These are phyloP conservation scores for Xylaria castorea DNA, from an alignment of 495 filamentous ascomycete species.

Conservation along the genomic window DNA sequence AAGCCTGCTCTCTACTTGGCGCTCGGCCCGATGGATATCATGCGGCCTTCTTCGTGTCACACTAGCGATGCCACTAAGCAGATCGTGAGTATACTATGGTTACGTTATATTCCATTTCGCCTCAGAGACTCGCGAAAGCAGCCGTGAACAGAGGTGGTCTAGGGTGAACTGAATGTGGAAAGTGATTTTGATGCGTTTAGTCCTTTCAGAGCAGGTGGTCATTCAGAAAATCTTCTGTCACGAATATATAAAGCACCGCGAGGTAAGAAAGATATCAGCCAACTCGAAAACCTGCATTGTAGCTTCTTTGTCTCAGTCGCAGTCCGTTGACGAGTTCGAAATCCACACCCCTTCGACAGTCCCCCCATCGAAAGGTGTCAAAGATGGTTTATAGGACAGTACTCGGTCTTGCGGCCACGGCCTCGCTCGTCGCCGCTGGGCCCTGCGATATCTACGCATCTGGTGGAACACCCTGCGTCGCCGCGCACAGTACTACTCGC, in stretches of 20 bases:
- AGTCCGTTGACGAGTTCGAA: background rate
- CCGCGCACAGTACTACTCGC: slow-evolving; percentile 65
- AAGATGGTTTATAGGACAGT: slow-evolving; percentile 21
- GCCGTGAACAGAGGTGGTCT: background rate
- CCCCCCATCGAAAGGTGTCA: background rate
- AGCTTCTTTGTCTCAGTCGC: background rate
- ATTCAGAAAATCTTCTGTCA: background rate
- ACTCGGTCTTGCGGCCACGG: slow-evolving; percentile 47
- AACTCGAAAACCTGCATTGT: background rate
- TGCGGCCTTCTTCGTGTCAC: background rate
- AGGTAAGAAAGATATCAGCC: background rate
- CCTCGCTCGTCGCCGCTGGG: slow-evolving; percentile 53
- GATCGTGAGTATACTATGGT: background rate
- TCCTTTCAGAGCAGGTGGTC: background rate
- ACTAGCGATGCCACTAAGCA: slow-evolving; percentile 13
- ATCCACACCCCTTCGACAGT: background rate
- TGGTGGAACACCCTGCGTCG: slow-evolving; percentile 60
- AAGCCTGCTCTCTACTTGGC: background rate
- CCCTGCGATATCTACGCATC: slow-evolving; percentile 63
- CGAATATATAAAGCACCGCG: background rate
- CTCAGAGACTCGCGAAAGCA: background rate
- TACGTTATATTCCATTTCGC: slow-evolving; percentile 3
- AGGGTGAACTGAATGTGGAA: slow-evolving; percentile 12
- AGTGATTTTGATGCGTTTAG: slow-evolving; percentile 2
- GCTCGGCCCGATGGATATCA: slow-evolving; percentile 20